Percentiles rank a stretch among this genome's conserved stretches.
Conservation (phyloP, 306 rosid genomes). For the Sphenostylis stenocarpa region DNA sequence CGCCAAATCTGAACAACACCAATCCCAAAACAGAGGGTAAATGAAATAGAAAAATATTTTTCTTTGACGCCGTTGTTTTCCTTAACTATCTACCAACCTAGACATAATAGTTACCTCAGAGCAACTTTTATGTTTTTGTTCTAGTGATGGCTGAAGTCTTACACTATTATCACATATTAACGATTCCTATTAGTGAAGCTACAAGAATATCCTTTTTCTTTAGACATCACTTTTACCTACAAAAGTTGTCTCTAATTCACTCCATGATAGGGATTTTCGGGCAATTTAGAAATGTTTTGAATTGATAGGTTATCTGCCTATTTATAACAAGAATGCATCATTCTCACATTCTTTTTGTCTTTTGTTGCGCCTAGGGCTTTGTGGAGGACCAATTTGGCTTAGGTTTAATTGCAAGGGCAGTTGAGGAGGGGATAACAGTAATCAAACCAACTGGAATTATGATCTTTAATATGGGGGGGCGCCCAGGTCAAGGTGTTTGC, state of each 20-base stretch:
- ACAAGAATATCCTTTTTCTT: conserved; percentile 9
- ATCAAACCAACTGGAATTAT: conserved; percentile 89
- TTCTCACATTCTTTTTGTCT: conserved; percentile 20
- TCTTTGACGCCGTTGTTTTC: neutral
- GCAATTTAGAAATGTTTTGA: conserved; percentile 1
- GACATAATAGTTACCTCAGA: conserved; percentile 1
- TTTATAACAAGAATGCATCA: conserved; percentile 7
- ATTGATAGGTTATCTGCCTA: neutral
- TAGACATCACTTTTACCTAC: conserved; percentile 1
- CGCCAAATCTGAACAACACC: neutral
- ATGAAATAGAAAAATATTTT: neutral
- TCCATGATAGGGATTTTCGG: neutral
- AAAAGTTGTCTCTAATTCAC: conserved; percentile 15
- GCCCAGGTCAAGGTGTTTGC: conserved; percentile 98
- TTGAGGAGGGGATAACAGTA: conserved; percentile 93
- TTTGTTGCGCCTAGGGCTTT: conserved; percentile 68
- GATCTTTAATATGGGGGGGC: conserved; percentile 98
- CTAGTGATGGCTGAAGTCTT: conserved; percentile 3
- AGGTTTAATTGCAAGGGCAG: conserved; percentile 97
- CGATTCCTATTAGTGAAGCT: conserved; percentile 19
- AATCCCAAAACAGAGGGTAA: neutral
- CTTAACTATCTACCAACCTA: neutral
- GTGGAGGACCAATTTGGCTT: conserved; percentile 99
- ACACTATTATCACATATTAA: neutral
- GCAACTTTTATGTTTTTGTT: conserved; percentile 1